Conservation (phyloP, 768 basidiomycete species). For the Leucocoprinus leucothites region DNA sequence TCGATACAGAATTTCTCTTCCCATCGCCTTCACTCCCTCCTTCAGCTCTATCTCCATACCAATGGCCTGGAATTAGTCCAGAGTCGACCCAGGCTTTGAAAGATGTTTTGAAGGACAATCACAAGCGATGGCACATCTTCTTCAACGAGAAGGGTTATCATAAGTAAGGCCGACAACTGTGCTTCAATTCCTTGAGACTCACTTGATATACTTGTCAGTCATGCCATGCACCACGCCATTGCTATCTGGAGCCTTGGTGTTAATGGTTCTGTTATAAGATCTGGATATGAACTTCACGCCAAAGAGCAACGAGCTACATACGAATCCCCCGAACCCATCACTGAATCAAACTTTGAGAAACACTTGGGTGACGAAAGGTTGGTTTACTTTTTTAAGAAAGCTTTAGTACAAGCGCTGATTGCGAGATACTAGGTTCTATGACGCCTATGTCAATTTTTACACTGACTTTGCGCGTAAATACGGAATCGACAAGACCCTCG, state of each 20-base stretch:
- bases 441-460: slow-evolving; percentile 59
- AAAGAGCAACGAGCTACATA: slow-evolving; percentile 34
- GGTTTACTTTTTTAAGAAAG: slow-evolving; percentile 11
- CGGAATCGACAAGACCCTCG: slow-evolving; percentile 43
- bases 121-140: slow-evolving; percentile 52
- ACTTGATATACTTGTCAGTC: slow-evolving; percentile 33
- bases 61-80: slow-evolving; percentile 29
- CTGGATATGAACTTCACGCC: slow-evolving; percentile 35
- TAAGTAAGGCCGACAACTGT: slow-evolving; percentile 24
- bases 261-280: slow-evolving; percentile 30
- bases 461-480: slow-evolving; percentile 36
- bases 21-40: not conserved
- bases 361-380: slow-evolving; percentile 59
- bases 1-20: not conserved
- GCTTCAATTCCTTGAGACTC: slow-evolving; percentile 17
- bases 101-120: slow-evolving; percentile 44
- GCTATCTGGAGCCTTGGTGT: slow-evolving; percentile 64
- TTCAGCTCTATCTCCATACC: not conserved
- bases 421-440: slow-evolving; percentile 44
- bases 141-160: slow-evolving; percentile 41
- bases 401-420: not conserved
- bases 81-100: slow-evolving; percentile 37
- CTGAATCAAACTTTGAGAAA: slow-evolving; percentile 43
- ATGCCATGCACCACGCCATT: slow-evolving; percentile 54
- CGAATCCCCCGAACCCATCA: slow-evolving; percentile 44